These are phyloP conservation scores for Trametes sanguinea DNA, from an alignment of 768 basidiomycete species.

Conservation along the genomic window DNA sequence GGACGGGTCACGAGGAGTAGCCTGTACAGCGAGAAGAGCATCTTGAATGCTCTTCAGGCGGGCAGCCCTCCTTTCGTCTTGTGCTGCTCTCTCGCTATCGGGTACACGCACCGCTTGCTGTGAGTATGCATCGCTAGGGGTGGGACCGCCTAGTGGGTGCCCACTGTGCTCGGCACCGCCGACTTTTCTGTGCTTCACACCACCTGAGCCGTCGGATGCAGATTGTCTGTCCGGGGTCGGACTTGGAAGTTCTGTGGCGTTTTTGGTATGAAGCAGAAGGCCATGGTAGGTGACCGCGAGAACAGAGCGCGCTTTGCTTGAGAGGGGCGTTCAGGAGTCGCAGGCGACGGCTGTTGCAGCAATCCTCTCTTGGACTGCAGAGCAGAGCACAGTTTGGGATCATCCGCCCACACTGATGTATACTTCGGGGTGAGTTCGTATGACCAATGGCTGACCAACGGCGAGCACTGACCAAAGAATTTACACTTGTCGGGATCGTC, in stretches of 20 bases:
- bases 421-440: not conserved
- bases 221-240: not conserved
- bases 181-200: slow-evolving; percentile 7
- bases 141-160: not conserved
- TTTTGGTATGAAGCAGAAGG: slow-evolving; percentile 11
- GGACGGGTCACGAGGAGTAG: slow-evolving; percentile 7
- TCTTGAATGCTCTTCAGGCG: slow-evolving; percentile 18
- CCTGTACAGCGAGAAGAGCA: slow-evolving; percentile 6
- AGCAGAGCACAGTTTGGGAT: slow-evolving; percentile 12
- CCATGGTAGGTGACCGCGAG: slow-evolving; percentile 11
- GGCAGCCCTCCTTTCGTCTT: slow-evolving; percentile 1
- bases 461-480: slow-evolving; percentile 40
- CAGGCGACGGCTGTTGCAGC: not conserved
- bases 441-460: not conserved
- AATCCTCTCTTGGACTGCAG: not conserved
- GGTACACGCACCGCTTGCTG: not conserved
- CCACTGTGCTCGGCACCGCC: not conserved
- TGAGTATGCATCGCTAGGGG: slow-evolving; percentile 2
- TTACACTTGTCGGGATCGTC: slow-evolving; percentile 32
- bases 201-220: not conserved
- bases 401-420: slow-evolving; percentile 37
- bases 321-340: slow-evolving; percentile 11
- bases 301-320: slow-evolving; percentile 8
- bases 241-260: slow-evolving; percentile 1
- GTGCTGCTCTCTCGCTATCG: slow-evolving; percentile 1